Percentiles rank a stretch among this genome's conserved stretches.
These are phyloP conservation scores for Talinum fruticosum DNA, from an alignment of 148 eudicot genomes.

Conservation along the genomic window DNA sequence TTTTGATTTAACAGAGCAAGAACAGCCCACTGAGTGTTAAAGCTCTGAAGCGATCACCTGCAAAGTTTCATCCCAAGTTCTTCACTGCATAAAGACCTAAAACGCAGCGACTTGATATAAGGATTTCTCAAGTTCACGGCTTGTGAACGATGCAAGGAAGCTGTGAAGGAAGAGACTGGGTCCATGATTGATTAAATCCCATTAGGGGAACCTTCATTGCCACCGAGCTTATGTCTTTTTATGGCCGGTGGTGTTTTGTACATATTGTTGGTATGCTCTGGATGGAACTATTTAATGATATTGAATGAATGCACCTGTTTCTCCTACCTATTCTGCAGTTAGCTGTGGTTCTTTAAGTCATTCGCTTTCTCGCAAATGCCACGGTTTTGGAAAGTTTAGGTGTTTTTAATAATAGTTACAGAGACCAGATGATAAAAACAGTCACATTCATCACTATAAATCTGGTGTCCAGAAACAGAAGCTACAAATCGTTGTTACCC, in stretches of 20 bases:
- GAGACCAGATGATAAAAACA: too few species aligned
- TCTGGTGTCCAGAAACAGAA: neutral
- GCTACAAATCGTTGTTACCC: too few species aligned
- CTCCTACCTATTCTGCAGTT: neutral
- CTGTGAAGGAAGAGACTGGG: slow-evolving; percentile 1
- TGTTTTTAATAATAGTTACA: too few species aligned
- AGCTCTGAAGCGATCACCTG: slow-evolving; percentile 53
- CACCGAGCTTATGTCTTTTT: slow-evolving; percentile 17
- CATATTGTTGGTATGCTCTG: slow-evolving; percentile 14
- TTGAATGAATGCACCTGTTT: neutral
- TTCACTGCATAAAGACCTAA: slow-evolving; percentile 20
- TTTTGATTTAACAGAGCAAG: slow-evolving; percentile 54
- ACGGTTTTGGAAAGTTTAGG: too few species aligned
- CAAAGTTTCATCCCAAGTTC: slow-evolving; percentile 31
- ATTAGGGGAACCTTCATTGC: slow-evolving; percentile 10
- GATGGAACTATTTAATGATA: slow-evolving; percentile 9
- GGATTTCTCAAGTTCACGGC: slow-evolving; percentile 2
- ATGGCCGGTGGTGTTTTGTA: slow-evolving; percentile 25
- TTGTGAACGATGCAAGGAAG: slow-evolving; percentile 1
- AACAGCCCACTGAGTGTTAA: slow-evolving; percentile 58
- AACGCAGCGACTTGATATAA: neutral
- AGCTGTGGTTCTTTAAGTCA: slow-evolving; percentile 16
- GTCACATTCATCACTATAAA: too few species aligned
- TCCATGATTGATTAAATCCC: neutral
- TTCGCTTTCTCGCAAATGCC: too few species aligned